phyloP scores from a whole-genome alignment of 805 yeast genomes.

The Ogataea thermomethanolica region DNA sequence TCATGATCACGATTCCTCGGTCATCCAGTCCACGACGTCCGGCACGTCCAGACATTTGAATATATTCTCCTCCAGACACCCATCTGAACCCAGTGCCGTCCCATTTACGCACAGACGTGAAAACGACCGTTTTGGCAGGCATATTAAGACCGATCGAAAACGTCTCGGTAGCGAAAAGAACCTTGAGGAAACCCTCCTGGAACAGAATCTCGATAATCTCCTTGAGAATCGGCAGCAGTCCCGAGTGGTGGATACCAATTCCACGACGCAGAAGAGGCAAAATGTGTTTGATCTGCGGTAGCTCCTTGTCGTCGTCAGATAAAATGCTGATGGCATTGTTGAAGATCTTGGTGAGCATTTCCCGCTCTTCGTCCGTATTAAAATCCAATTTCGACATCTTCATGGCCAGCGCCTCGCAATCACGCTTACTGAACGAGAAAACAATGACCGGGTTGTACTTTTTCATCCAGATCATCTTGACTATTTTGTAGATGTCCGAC shows the following conservation, averaged over 20 bases:
- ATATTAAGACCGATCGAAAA: slow-evolving; percentile 96
- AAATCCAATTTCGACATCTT: slow-evolving; percentile 95
- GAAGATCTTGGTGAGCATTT: slow-evolving; percentile 84
- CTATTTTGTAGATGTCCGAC: slow-evolving; percentile 92
- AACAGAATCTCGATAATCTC: slow-evolving; percentile 96
- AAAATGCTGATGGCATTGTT: slow-evolving; percentile 83
- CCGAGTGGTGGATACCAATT: slow-evolving; percentile 98
- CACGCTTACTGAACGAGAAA: slow-evolving; percentile 95
- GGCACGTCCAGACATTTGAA: slow-evolving; percentile 99
- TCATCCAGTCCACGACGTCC: slow-evolving; percentile 99
- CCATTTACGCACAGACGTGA: slow-evolving; percentile 97
- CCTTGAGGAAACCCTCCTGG: slow-evolving; percentile 95
- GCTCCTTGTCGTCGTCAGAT: slow-evolving; percentile 85
- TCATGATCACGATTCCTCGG: slow-evolving; percentile 98
- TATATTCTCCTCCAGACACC: slow-evolving; percentile 99
- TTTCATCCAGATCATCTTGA: slow-evolving; percentile 96
- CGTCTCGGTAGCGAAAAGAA: slow-evolving; percentile 95
- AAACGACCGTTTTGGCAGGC: slow-evolving; percentile 99
- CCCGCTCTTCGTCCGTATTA: slow-evolving; percentile 91
- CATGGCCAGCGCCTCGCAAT: slow-evolving; percentile 90
- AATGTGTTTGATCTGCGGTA: slow-evolving; percentile 92
- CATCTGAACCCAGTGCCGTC: slow-evolving; percentile 97
- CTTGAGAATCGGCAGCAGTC: slow-evolving; percentile 81
- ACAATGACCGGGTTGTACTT: slow-evolving; percentile 97
- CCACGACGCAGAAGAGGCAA: slow-evolving; percentile 89